Percentiles rank a stretch among this genome's conserved stretches.
Evolutionary conservation across 768 basidiomycete genomes (phyloP).

Genomic region (Russula abietina): DNA sequence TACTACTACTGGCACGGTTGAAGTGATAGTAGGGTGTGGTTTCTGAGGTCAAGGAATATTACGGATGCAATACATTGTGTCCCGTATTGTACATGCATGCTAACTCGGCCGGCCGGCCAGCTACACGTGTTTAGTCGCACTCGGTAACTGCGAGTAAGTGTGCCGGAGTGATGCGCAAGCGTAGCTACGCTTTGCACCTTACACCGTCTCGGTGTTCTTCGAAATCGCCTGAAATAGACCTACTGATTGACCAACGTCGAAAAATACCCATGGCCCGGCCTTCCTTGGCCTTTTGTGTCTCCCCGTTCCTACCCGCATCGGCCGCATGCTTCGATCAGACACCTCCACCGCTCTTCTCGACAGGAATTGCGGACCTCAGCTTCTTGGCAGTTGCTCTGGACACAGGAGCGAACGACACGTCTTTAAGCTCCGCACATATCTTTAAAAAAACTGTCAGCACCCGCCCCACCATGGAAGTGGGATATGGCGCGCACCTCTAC

Average conservation of each 20-base stretch:
- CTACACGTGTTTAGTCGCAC: too few relatives aligned
- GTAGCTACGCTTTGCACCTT: too few relatives aligned
- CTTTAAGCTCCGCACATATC: constrained; percentile 72
- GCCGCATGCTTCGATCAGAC: constrained; percentile 29
- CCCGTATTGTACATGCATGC: too few relatives aligned
- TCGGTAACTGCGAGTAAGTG: too few relatives aligned
- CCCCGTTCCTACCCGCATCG: not conserved
- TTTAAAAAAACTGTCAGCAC: constrained; percentile 33
- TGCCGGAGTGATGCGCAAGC: too few relatives aligned
- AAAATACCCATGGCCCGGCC: not conserved
- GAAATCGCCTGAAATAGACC: not conserved
- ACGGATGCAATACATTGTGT: too few relatives aligned
- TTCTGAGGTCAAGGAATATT: too few relatives aligned
- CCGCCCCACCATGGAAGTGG: not conserved
- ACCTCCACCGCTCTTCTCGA: constrained; percentile 51
- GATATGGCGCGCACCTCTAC: constrained; percentile 56
- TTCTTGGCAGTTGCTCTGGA: constrained; percentile 32
- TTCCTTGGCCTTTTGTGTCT: not conserved
- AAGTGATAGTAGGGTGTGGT: too few relatives aligned
- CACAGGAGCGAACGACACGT: constrained; percentile 46
- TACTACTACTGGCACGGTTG: too few relatives aligned
- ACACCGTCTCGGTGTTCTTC: not conserved
- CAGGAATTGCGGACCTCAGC: constrained; percentile 43
- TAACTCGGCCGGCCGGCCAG: too few relatives aligned
- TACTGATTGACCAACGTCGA: too few relatives aligned